Evolutionary conservation across 768 basidiomycete species (phyloP), one percentile per base, ranked within the genome.

Genomic region (Podaxis sp.): DNA sequence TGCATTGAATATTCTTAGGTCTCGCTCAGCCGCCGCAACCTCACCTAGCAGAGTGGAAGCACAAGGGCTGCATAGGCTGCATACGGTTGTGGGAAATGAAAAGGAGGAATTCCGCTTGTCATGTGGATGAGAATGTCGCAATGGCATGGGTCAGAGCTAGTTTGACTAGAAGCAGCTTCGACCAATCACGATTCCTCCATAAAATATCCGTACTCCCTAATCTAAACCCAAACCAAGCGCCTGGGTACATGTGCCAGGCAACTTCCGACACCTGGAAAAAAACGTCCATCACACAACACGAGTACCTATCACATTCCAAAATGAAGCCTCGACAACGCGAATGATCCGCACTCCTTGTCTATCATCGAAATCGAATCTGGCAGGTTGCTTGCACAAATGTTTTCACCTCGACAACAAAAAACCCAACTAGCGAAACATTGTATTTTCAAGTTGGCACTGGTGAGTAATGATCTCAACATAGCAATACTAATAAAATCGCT

Each of bases 401-500:
- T 41, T 15, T 13, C 40, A 41, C 40, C 40, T 41, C 12, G 12
- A n/a, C 40, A 30, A 12, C 4, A 26, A 15, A 48, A n/a, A 30
- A 48, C 26, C 41, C 7, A 49, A 30, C 41, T 48, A 46, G 26
- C 20, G 13, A 46, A 46, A 49, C 1, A 0, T 58, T 51, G 15
- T 2, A 20, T 53, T 20, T 8, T n/a, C n/a, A n/a, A n/a, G n/a
- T n/a, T 8, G 33, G 36, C 36, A 4, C 11, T 41, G 33, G 50
- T 60, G 37, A 44, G 37, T 60, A 40, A 28, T 2, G 12, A 40
- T 52, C 36, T 12, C 12, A 17, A 46, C 46, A 46, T 0, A 17
- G 46, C 54, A n/a, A 37, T 60, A 24, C 60, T 53, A 62, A 56
- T 62, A 48, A 26, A 15, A 24, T 8, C 15, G 30, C 15, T 30